phyloP scores from a whole-genome alignment of 345 rosid species.

The Camelina neglecta region DNA sequence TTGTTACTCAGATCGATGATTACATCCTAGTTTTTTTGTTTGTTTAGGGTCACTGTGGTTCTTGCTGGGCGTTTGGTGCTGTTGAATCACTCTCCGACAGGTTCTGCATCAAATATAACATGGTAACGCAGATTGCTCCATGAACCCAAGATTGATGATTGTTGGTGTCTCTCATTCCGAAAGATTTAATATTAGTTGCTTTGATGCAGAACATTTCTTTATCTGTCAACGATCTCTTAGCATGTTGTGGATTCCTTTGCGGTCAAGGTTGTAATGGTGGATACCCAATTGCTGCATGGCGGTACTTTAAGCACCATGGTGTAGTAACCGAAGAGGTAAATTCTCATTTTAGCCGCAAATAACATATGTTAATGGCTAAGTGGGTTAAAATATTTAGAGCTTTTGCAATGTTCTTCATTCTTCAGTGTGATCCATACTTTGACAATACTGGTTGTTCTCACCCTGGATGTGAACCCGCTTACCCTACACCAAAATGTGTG shows the following conservation, averaged over 20 bases:
- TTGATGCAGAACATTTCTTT: constrained; percentile 75
- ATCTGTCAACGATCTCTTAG: constrained; percentile 88
- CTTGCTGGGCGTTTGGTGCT: constrained; percentile 99
- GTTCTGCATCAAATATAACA: constrained; percentile 83
- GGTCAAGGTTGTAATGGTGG: constrained; percentile 95
- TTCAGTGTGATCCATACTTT: constrained; percentile 91
- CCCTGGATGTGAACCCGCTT: constrained; percentile 96
- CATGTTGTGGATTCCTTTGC: constrained; percentile 94
- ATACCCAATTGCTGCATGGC: constrained; percentile 79
- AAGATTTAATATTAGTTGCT: neutral
- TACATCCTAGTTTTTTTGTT: constrained; percentile 30
- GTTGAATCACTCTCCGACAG: constrained; percentile 94
- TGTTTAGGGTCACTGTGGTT: constrained; percentile 94
- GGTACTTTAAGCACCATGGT: constrained; percentile 71
- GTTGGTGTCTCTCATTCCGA: neutral
- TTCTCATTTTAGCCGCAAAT: constrained; percentile 14
- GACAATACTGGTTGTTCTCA: constrained; percentile 88
- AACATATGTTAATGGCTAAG: neutral
- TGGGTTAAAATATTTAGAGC: neutral
- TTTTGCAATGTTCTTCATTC: constrained; percentile 24
- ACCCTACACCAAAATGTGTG: constrained; percentile 85
- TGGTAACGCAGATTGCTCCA: constrained; percentile 48
- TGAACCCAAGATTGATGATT: constrained; percentile 7
- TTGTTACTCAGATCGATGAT: constrained; percentile 22
- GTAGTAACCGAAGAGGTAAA: constrained; percentile 94